Evolutionary conservation across 257 asterid species (phyloP).

Genomic region (Rubia yunnanensis): DNA sequence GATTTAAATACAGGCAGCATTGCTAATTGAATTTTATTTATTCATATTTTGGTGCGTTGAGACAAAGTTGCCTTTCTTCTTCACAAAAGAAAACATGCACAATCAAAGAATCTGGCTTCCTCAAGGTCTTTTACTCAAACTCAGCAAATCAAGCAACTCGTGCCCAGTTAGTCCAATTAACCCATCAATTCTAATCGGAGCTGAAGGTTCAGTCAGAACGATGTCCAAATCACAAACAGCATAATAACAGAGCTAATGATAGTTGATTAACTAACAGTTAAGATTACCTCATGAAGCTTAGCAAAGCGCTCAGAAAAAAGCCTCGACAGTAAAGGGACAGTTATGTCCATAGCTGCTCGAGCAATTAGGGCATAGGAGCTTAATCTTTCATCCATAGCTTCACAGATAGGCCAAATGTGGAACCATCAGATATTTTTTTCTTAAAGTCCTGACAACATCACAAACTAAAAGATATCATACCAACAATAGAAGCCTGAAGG

Average conservation of each 20-base stretch:
- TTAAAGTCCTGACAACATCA: not conserved
- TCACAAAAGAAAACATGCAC: no score
- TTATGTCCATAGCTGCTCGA: conserved; percentile 65
- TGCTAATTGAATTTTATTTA: no score
- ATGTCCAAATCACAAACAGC: conserved; percentile 4
- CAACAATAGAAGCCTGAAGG: conserved; percentile 75
- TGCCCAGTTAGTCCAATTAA: not conserved
- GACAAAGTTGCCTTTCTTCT: no score
- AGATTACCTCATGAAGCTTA: conserved; percentile 69
- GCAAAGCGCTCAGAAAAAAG: conserved; percentile 58
- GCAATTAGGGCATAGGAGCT: conserved; percentile 95
- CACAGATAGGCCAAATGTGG: conserved; percentile 23
- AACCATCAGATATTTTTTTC: conserved; percentile 11
- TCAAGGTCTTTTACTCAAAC: not conserved
- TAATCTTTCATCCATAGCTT: conserved; percentile 97
- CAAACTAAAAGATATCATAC: conserved; percentile 27
- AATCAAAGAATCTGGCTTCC: no score
- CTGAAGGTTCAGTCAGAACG: conserved; percentile 3
- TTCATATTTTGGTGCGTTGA: no score
- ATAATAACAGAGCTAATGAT: not conserved
- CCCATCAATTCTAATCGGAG: not conserved
- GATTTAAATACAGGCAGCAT: no score
- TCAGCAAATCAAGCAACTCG: not conserved
- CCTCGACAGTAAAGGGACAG: conserved; percentile 60
- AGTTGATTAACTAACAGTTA: not conserved